Evolutionary conservation across 257 asterid genomes (phyloP), one percentile per base, ranked within the genome.

Genomic region (Nicotiana sylvestris): DNA sequence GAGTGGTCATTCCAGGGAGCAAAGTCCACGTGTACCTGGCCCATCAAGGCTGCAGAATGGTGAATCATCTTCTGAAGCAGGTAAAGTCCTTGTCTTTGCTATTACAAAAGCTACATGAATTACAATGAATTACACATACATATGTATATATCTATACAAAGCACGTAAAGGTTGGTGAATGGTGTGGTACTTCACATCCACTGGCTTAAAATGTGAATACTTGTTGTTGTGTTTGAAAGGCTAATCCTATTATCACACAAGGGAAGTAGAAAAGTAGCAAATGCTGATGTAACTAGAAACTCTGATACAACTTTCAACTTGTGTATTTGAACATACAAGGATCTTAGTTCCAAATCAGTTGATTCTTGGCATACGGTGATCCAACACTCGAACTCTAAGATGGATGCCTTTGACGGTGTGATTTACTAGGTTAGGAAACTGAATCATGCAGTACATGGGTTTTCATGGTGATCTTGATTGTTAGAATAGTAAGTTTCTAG

Each of bases 1-100:
- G 88, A 91, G 94, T 76, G 97, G 88, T 37, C 91, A 88, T 21
- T 90, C 94, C 3, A 88, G 95, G 88, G 97, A 95, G 64, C 98
- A 89, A 86, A 96, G 97, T 77, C 97, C 97, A 4, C 88, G 89
- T 56, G 89, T 92, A 56, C 96, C 87, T 86, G 88, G 88, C 6
- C 89, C 85, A 57, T 92, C 98, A 4, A 88, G 98, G 83, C 90
- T 91, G 57, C 97, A 92, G 67, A 94, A 90, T 84, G 95, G 89
- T 0, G 98, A 92, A 35, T 89, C 98, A 0, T 94, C 97, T 1
- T 88, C 95, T 46, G 98, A 93, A 82, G 92, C 93, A 61, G 99
- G 99, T 96, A 90, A 76, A 86, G 25, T 81, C 57, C 9, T 55
- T 74, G 64, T 49, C 80, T 74, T 74, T 3, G 58, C 60, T 12